phyloP scores from a whole-genome alignment of 2,329 filamentous ascomycete species.

The Coniochaeta prunicola region DNA sequence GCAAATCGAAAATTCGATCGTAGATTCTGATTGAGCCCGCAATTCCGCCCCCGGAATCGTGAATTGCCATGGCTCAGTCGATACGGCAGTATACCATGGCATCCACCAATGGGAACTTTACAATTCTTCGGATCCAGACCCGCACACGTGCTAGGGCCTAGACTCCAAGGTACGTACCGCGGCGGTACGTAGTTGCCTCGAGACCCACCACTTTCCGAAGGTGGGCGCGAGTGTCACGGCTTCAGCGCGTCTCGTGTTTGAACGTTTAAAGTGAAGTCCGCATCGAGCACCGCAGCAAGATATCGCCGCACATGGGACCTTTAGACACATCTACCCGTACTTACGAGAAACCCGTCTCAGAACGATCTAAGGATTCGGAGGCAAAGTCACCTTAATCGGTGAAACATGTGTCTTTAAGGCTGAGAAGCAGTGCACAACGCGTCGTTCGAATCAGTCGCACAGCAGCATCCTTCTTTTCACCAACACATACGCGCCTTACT shows the following conservation, averaged over 20 bases:
- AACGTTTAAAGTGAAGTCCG: not conserved
- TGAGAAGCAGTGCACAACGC: not conserved
- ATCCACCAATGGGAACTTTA: too few species aligned
- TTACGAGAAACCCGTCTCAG: constrained; percentile 1
- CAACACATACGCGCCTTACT: not conserved
- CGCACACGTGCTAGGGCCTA: too few species aligned
- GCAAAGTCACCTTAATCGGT: not conserved
- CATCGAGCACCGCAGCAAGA: not conserved
- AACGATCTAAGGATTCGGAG: not conserved
- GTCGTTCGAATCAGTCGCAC: not conserved
- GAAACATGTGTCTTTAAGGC: not conserved
- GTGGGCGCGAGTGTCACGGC: not conserved
- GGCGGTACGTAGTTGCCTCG: not conserved
- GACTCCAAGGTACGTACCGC: too few species aligned
- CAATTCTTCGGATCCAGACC: too few species aligned
- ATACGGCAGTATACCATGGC: not conserved
- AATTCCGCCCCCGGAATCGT: too few species aligned
- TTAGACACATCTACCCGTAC: not conserved
- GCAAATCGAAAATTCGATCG: not conserved
- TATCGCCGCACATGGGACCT: not conserved
- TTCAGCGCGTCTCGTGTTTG: not conserved
- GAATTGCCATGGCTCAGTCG: not conserved
- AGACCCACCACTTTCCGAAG: not conserved
- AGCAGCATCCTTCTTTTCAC: not conserved
- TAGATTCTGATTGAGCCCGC: not conserved